A percentile compares a stretch with the other conserved stretches of the same genome.
These are phyloP conservation scores for Stagonosporopsis tanaceti DNA, from an alignment of 2,329 filamentous ascomycete genomes.

Conservation along the genomic window DNA sequence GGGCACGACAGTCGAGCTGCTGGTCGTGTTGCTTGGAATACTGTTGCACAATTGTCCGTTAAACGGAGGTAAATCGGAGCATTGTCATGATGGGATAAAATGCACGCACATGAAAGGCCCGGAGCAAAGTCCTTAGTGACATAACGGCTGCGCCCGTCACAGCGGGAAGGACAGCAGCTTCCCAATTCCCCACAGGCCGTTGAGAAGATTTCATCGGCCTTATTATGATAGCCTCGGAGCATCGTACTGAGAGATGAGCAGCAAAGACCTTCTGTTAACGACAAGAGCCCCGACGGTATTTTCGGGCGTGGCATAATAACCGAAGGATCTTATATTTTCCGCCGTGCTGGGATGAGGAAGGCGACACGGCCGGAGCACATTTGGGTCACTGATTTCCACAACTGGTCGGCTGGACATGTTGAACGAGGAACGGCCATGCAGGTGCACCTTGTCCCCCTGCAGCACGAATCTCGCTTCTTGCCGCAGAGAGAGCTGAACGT, in stretches of 20 bases:
- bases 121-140: conserved; percentile 19
- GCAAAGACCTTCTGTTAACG: conserved; percentile 47
- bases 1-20: conserved; percentile 6
- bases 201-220: conserved; percentile 21
- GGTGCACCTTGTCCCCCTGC: conserved; percentile 29
- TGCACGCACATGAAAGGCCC: conserved; percentile 6
- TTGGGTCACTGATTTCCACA: conserved; percentile 11
- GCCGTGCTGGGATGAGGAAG: conserved; percentile 19
- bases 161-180: conserved; percentile 24
- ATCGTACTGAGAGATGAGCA: conserved; percentile 43
- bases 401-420: conserved; percentile 14
- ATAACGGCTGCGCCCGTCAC: conserved; percentile 31
- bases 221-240: conserved; percentile 32
- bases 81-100: conserved; percentile 4
- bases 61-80: background rate
- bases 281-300: conserved; percentile 46
- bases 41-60: background rate
- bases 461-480: conserved; percentile 32
- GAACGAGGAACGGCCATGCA: conserved; percentile 38
- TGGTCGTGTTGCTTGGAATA: conserved; percentile 11
- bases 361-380: conserved; percentile 30
- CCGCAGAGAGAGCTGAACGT: conserved; percentile 22
- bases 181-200: conserved; percentile 29
- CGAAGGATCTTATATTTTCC: conserved; percentile 17
- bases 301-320: conserved; percentile 34